Evolutionary conservation across 2,329 filamentous ascomycete genomes (phyloP), one percentile per base, ranked within the genome.

Genomic region (Fusarium sp.): DNA sequence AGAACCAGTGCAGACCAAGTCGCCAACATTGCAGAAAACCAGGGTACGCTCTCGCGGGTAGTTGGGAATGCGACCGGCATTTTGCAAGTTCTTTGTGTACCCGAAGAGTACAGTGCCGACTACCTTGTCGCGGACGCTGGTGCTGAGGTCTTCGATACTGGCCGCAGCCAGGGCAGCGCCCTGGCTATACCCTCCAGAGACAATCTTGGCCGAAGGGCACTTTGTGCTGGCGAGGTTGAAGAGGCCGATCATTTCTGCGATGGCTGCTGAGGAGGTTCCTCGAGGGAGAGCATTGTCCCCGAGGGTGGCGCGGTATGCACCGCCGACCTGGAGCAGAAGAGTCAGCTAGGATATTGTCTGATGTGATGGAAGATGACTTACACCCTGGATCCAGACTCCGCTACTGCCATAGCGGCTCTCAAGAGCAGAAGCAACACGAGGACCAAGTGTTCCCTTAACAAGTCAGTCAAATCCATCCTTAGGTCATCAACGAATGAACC

Each of bases 161-260:
- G 76, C 75, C n/a, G 78, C 76, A n/a, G 81, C 77, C 36, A 84
- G 76, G 1, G 82, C 82, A 3, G 79, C 77, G 15, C 82, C 82
- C 68, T 83, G 76, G 30, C 77, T 77, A 30, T 78, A 78, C 1
- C 76, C 82, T 34, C 79, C 82, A 0, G 80, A 77, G 0, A 83
- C 76, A 17, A 84, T 77, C 47, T 78, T 75, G 0, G 82, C 74
- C 12, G 78, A 72, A 12, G 82, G 82, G 46, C 82, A 84, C 65
- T 82, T 82, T 10, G 70, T 69, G 68, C 73, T 65, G 14, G 82
- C 81, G n/a, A 79, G 55, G 3, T 74, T 68, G 68, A 83, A 80
- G n/a, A 83, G 76, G 4, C 74, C 69, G 19, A 76, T 78, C 30
- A 79, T 81, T 46, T 81, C 81, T 1, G 73, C 48, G 40, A 84